A percentile compares a stretch with the other conserved stretches of the same genome.
Conservation (phyloP, 352 stramenopile genomes). For the Aphanomyces cochlioides region DNA sequence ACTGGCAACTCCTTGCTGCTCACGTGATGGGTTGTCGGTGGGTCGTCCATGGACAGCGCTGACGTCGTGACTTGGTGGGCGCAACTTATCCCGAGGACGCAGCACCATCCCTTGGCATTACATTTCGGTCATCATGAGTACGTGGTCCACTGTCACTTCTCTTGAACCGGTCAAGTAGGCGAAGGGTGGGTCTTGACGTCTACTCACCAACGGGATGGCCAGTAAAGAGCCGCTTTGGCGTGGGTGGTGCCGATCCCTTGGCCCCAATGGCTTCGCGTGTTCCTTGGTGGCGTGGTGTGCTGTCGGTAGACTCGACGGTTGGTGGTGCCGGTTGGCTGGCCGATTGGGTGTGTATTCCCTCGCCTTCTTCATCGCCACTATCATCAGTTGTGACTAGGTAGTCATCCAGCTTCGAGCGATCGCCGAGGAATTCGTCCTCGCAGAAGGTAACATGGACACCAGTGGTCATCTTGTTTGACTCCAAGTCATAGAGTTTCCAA, state of each 20-base stretch:
- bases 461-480: conserved; percentile 21
- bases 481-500: conserved; percentile 28
- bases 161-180: no score
- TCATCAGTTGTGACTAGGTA: conserved; percentile 10
- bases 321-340: not conserved
- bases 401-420: conserved; percentile 1
- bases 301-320: not conserved
- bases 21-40: not conserved
- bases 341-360: conserved; percentile 6
- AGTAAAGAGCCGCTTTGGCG: not conserved
- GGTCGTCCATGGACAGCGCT: no score
- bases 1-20: not conserved
- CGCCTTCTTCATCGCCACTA: conserved; percentile 9
- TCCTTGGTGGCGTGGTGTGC: not conserved
- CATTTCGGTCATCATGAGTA: no score
- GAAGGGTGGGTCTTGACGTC: no score
- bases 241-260: not conserved
- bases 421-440: conserved; percentile 14
- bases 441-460: conserved; percentile 13
- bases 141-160: no score
- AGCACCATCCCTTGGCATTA: no score
- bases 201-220: no score
- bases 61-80: no score
- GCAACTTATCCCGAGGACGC: no score
- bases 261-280: not conserved